A percentile compares a stretch with the other conserved stretches of the same genome.
Evolutionary conservation across 2,329 filamentous ascomycete species (phyloP).

Genomic region (Lachnellula willkommii): DNA sequence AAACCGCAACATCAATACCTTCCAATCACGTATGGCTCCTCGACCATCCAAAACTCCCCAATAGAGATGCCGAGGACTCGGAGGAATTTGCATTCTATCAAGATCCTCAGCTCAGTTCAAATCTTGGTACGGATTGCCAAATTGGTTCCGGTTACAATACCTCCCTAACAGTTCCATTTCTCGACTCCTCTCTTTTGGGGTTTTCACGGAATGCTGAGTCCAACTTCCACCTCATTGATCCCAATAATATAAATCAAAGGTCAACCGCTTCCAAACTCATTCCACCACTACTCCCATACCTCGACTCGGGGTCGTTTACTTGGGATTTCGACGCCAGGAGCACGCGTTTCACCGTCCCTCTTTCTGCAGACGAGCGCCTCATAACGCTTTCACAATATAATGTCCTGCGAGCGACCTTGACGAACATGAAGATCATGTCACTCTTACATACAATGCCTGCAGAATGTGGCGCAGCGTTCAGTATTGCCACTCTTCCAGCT

Average conservation of each 20-base stretch:
- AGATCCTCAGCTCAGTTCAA: no score
- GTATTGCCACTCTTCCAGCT: not conserved
- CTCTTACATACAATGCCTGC: conserved; percentile 2
- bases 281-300: conserved; percentile 1
- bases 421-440: conserved; percentile 13
- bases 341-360: conserved; percentile 4
- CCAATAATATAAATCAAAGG: not conserved
- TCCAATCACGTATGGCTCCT: not conserved
- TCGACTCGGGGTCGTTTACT: not conserved
- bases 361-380: conserved; percentile 11
- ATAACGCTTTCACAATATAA: conserved; percentile 13
- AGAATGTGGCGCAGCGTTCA: conserved; percentile 4
- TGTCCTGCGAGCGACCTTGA: conserved; percentile 13
- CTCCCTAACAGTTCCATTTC: not conserved
- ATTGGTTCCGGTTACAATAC: no score
- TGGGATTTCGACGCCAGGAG: not conserved
- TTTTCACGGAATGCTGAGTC: not conserved
- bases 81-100: not conserved
- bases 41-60: not conserved
- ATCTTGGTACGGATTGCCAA: no score
- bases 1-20: not conserved
- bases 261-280: not conserved
- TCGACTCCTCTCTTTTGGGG: not conserved
- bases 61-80: not conserved
- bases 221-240: not conserved